phyloP scores from a whole-genome alignment of 768 basidiomycete species.

The Hypholoma sublateritium region DNA sequence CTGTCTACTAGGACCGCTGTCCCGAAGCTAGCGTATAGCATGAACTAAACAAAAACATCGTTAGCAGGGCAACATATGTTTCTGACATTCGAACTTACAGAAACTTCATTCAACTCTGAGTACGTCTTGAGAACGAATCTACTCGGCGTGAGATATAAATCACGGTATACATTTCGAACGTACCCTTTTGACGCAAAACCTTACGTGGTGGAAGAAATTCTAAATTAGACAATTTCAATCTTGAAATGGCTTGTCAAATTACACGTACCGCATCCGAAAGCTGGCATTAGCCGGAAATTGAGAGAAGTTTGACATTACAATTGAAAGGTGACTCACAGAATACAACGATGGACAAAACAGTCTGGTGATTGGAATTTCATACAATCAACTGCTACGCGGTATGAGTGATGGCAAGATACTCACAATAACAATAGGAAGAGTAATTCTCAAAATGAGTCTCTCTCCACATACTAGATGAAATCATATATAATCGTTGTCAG shows the following conservation, averaged over 20 bases:
- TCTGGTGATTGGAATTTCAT: not conserved
- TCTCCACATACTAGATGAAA: not conserved
- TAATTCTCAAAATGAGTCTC: not conserved
- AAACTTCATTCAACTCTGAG: constrained; percentile 5
- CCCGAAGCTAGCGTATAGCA: constrained; percentile 15
- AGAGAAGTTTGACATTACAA: too few relatives aligned
- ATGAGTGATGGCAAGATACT: not conserved
- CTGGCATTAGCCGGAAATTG: not conserved
- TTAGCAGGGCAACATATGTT: not conserved
- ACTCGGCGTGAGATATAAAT: not conserved
- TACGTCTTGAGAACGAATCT: constrained; percentile 10
- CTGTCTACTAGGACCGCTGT: constrained; percentile 13
- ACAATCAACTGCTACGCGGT: not conserved
- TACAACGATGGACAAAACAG: constrained; percentile 1
- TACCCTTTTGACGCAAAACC: constrained; percentile 7
- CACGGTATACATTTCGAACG: not conserved
- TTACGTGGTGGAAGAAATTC: not conserved
- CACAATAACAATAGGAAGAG: constrained; percentile 1
- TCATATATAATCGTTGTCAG: too few relatives aligned
- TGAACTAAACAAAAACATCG: not conserved
- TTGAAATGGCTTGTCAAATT: not conserved
- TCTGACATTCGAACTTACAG: not conserved
- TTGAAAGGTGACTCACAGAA: not conserved
- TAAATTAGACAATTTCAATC: not conserved
- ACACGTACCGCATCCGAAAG: not conserved